Percentiles rank a stretch among this genome's conserved stretches.
phyloP scores from a whole-genome alignment of 202 grass and related monocot genomes.

The Brachypodium distachyon region DNA sequence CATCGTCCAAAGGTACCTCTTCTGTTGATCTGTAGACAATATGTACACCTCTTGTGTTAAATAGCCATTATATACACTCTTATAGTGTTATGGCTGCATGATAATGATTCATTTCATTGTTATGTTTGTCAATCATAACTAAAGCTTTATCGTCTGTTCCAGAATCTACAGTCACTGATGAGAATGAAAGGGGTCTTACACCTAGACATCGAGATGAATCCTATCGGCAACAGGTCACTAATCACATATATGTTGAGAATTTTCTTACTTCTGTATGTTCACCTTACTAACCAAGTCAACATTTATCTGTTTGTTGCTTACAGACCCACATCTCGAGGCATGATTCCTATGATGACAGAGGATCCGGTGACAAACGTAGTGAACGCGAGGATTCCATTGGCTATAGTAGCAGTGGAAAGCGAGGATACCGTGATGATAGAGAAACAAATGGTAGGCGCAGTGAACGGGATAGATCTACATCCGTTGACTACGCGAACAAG shows the following conservation, averaged over 20 bases:
- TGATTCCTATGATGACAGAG: slow-evolving; percentile 23
- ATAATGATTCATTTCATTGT: not conserved
- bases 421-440: slow-evolving; percentile 45
- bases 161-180: slow-evolving; percentile 38
- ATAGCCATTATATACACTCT: slow-evolving; percentile 2
- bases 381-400: slow-evolving; percentile 17
- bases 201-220: slow-evolving; percentile 28
- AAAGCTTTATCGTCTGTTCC: slow-evolving; percentile 9
- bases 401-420: slow-evolving; percentile 45
- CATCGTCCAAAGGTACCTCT: slow-evolving; percentile 25
- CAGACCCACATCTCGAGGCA: slow-evolving; percentile 46
- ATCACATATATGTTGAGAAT: not conserved
- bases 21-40: slow-evolving; percentile 6
- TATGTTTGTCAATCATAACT: slow-evolving; percentile 16
- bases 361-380: slow-evolving; percentile 18
- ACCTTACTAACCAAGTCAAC: slow-evolving; percentile 4
- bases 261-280: not conserved
- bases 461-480: slow-evolving; percentile 42
- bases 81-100: not conserved
- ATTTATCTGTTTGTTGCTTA: slow-evolving; percentile 14
- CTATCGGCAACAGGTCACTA: slow-evolving; percentile 42
- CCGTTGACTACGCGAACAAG: slow-evolving; percentile 50
- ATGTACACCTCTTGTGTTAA: not conserved
- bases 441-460: slow-evolving; percentile 39
- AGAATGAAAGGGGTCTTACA: slow-evolving; percentile 20